phyloP scores from a whole-genome alignment of 805 yeast genomes.

The Metschnikowia lunata region DNA sequence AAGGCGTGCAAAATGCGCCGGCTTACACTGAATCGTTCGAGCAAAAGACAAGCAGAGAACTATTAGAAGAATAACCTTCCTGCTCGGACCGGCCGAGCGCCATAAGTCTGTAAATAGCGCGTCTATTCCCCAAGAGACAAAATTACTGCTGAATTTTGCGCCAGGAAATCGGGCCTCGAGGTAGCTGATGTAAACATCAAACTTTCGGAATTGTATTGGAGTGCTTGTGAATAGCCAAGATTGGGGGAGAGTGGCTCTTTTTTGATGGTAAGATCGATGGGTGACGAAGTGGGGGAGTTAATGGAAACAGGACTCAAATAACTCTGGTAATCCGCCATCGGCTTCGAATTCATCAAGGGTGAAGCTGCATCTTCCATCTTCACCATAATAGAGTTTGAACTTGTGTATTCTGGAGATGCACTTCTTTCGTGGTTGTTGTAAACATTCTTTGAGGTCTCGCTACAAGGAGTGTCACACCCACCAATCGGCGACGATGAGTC shows the following conservation, averaged over 20 bases:
- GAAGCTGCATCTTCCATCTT: conserved; percentile 11
- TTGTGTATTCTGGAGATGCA: conserved; percentile 2
- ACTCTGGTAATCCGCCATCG: conserved; percentile 23
- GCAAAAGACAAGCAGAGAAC: conserved; percentile 30
- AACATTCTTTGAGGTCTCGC: conserved; percentile 1
- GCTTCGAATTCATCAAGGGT: conserved; percentile 6
- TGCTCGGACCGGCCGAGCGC: conserved; percentile 8
- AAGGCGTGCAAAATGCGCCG: conserved; percentile 4
- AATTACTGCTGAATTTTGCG: conserved; percentile 47
- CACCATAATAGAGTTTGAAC: conserved; percentile 2
- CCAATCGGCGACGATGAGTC: conserved; percentile 3
- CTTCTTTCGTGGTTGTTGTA: conserved; percentile 1
- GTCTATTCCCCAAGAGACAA: conserved; percentile 21
- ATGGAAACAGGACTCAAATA: conserved; percentile 43
- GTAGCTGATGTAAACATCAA: conserved; percentile 15
- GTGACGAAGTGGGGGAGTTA: conserved; percentile 36
- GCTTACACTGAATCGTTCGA: background rate
- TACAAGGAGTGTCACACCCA: conserved; percentile 5
- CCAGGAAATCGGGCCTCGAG: conserved; percentile 30
- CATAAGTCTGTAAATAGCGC: background rate
- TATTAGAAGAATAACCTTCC: background rate
- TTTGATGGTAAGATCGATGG: conserved; percentile 35
- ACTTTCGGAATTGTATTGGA: conserved; percentile 6
- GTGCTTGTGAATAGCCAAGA: conserved; percentile 3
- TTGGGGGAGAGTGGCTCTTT: conserved; percentile 10